Percentiles rank a stretch among this genome's conserved stretches.
phyloP scores from a whole-genome alignment of 352 stramenopile genomes.

The Globisporangium acanthophoron region DNA sequence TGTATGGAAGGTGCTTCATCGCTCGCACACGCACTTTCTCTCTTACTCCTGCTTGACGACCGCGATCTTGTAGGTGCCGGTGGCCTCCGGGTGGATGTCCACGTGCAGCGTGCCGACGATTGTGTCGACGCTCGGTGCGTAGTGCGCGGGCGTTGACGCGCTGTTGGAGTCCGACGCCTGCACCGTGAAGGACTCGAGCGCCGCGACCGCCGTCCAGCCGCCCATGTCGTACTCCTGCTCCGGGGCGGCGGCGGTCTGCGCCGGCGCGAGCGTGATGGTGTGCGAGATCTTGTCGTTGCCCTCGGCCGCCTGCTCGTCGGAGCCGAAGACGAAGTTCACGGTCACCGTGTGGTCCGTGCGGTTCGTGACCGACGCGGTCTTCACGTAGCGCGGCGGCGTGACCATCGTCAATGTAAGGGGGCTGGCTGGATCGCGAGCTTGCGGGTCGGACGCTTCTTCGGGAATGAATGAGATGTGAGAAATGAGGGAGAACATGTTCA shows the following conservation, averaged over 20 bases:
- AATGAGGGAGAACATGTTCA: no score
- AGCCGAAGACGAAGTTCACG: slow-evolving; percentile 63
- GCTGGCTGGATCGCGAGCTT: no score
- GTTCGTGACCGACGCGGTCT: slow-evolving; percentile 72
- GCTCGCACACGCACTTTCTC: not conserved
- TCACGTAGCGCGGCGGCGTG: slow-evolving; percentile 54
- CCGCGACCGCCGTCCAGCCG: slow-evolving; percentile 55
- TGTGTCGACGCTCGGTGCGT: slow-evolving; percentile 43
- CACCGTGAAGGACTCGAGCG: slow-evolving; percentile 54
- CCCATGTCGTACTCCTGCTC: slow-evolving; percentile 82
- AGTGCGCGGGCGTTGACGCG: slow-evolving; percentile 32
- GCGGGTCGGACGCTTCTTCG: no score
- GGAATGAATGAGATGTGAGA: no score
- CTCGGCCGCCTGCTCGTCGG: slow-evolving; percentile 54
- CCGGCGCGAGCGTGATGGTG: slow-evolving; percentile 40
- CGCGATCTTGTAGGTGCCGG: slow-evolving; percentile 30
- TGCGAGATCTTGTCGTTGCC: slow-evolving; percentile 66
- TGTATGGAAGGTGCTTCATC: not conserved
- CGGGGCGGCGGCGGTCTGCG: slow-evolving; percentile 27
- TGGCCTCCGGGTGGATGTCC: slow-evolving; percentile 35
- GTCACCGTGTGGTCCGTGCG: slow-evolving; percentile 44
- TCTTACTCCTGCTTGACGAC: slow-evolving; percentile 32
- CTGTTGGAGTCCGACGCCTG: slow-evolving; percentile 20
- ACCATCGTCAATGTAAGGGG: slow-evolving; percentile 11
- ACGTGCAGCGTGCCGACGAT: slow-evolving; percentile 62